phyloP scores from a whole-genome alignment of 2,329 filamentous ascomycete species.

The Aspergillus tubingensis region DNA sequence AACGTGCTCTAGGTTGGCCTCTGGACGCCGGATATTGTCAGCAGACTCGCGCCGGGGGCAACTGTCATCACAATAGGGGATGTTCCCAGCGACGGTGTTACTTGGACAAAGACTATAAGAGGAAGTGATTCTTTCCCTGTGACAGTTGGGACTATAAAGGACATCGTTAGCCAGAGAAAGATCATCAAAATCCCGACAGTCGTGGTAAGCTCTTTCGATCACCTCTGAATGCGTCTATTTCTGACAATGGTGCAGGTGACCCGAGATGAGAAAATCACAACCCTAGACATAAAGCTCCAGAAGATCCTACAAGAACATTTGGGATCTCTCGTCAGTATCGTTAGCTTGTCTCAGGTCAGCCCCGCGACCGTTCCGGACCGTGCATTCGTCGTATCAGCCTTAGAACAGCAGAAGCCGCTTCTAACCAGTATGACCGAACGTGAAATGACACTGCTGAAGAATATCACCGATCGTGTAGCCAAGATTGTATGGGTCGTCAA shows the following conservation, averaged over 20 bases:
- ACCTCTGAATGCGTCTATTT: too few species aligned
- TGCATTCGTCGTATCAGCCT: background rate
- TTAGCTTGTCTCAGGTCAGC: background rate
- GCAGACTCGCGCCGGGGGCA: background rate
- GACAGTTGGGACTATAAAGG: too few species aligned
- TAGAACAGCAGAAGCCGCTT: background rate
- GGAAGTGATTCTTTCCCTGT: too few species aligned
- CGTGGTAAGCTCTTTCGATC: too few species aligned
- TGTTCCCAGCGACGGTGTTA: background rate
- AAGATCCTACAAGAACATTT: background rate
- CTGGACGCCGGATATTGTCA: too few species aligned
- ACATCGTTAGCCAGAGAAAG: too few species aligned
- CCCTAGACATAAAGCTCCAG: background rate
- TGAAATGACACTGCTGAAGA: background rate
- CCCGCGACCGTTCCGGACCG: background rate
- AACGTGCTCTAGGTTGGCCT: too few species aligned
- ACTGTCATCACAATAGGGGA: background rate
- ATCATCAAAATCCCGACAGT: background rate
- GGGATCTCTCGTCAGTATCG: background rate
- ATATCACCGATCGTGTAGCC: background rate
- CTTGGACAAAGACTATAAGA: background rate
- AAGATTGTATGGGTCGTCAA: background rate
- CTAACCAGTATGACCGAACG: background rate
- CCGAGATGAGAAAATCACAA: background rate
- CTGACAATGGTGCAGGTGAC: background rate